A percentile compares a stretch with the other conserved stretches of the same genome.
Conservation (phyloP, 495 filamentous ascomycete species). For the Penicillium atrosanguineum region DNA sequence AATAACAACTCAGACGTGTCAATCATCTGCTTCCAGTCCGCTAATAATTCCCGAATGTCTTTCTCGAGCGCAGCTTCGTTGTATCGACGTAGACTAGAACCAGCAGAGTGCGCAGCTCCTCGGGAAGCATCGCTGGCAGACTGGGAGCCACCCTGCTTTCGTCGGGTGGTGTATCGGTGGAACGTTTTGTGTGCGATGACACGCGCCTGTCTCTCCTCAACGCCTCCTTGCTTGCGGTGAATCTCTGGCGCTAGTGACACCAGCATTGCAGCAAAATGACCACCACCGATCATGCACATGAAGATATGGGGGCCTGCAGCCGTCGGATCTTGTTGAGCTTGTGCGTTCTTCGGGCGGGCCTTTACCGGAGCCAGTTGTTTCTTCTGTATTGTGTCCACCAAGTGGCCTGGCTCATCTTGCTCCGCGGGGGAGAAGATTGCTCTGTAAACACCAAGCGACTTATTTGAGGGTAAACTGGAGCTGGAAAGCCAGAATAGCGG, state of each 20-base stretch:
- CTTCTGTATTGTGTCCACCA: conserved; percentile 63
- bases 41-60: conserved; percentile 75
- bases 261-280: conserved; percentile 96
- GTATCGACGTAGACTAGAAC: conserved; percentile 83
- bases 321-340: conserved; percentile 48
- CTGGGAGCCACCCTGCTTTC: conserved; percentile 94
- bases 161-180: conserved; percentile 91
- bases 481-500: conserved; percentile 86
- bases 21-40: conserved; percentile 79
- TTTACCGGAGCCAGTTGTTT: conserved; percentile 72
- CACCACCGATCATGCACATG: conserved; percentile 97
- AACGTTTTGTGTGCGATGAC: conserved; percentile 96
- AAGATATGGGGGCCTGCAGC: conserved; percentile 79
- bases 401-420: conserved; percentile 56
- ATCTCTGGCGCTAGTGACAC: conserved; percentile 80
- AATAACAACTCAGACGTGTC: conserved; percentile 82
- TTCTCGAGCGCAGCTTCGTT: conserved; percentile 85
- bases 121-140: conserved; percentile 89
- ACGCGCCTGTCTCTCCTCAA: conserved; percentile 73
- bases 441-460: conserved; percentile 79
- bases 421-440: conserved; percentile 75
- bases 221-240: conserved; percentile 65
- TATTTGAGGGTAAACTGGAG: conserved; percentile 68
- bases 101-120: conserved; percentile 89
- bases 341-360: conserved; percentile 39